Percentiles rank a stretch among this genome's conserved stretches.
phyloP scores from a whole-genome alignment of 2,329 filamentous ascomycete genomes.

The Chalaropsis ovoidea region DNA sequence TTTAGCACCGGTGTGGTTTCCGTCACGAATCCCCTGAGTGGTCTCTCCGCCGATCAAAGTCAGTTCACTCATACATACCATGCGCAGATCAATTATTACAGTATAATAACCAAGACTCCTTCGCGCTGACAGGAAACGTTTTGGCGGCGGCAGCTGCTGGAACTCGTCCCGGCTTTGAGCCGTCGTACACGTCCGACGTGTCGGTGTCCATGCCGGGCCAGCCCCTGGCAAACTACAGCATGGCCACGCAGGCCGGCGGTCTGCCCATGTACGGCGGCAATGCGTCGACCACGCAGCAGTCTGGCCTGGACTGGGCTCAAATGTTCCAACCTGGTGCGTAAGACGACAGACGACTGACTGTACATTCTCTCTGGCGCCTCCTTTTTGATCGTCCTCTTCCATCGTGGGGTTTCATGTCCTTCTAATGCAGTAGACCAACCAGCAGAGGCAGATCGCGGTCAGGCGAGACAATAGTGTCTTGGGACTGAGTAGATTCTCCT shows the following conservation, averaged over 20 bases:
- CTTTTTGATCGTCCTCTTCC: constrained; percentile 16
- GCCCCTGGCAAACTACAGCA: constrained; percentile 54
- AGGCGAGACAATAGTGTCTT: neutral
- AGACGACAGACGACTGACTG: constrained; percentile 30
- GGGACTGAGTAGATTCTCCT: neutral
- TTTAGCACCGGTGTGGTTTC: constrained; percentile 45
- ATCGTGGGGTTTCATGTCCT: constrained; percentile 5
- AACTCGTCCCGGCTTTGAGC: constrained; percentile 37
- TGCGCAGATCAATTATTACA: constrained; percentile 15
- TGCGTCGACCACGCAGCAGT: constrained; percentile 51
- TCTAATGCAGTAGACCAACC: constrained; percentile 3
- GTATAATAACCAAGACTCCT: constrained; percentile 15
- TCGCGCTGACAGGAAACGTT: constrained; percentile 34
- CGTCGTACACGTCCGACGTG: constrained; percentile 49
- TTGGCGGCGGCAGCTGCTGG: constrained; percentile 42
- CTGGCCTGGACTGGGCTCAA: constrained; percentile 62
- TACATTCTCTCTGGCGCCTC: constrained; percentile 27
- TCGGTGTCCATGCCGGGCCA: constrained; percentile 54
- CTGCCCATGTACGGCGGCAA: constrained; percentile 53
- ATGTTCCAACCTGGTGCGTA: constrained; percentile 68
- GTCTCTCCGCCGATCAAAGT: constrained; percentile 50
- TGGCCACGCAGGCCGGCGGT: constrained; percentile 47
- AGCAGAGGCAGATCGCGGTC: constrained; percentile 8
- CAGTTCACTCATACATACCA: constrained; percentile 36
- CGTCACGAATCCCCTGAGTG: constrained; percentile 49